Conservation (phyloP, 345 rosid species). For the Crucihimalaya himalaica region DNA sequence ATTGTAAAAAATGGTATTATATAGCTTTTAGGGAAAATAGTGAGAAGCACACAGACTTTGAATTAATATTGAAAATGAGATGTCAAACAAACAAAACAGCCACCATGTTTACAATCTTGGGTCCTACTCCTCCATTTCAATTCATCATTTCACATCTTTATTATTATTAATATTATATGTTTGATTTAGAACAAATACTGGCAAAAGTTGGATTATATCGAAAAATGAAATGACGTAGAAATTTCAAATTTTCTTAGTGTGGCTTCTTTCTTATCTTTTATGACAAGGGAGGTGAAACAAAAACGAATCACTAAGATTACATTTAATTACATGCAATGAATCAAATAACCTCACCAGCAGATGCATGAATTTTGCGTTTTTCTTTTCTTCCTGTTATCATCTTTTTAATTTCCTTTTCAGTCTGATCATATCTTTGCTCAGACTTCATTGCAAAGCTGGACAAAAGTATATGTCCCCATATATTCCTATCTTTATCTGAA, state of each 20-base stretch:
- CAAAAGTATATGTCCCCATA: constrained; percentile 20
- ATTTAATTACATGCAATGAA: constrained; percentile 40
- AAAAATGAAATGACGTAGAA: background rate
- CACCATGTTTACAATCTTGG: constrained; percentile 27
- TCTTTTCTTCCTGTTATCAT: background rate
- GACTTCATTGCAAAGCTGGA: constrained; percentile 19
- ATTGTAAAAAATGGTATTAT: background rate
- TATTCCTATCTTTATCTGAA: constrained; percentile 24
- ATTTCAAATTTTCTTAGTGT: background rate
- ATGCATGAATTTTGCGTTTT: constrained; percentile 24
- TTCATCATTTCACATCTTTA: constrained; percentile 12
- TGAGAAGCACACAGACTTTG: constrained; percentile 38
- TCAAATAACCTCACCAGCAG: constrained; percentile 23
- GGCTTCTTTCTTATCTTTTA: background rate
- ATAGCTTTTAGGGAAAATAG: background rate
- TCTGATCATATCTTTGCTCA: constrained; percentile 30
- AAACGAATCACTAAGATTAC: constrained; percentile 7
- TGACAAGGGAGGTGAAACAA: constrained; percentile 21
- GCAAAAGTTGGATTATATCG: background rate
- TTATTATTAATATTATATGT: background rate
- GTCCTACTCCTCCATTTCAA: constrained; percentile 16
- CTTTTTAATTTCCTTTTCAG: constrained; percentile 12
- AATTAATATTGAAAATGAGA: constrained; percentile 28
- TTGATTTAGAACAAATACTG: background rate
- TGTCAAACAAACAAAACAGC: constrained; percentile 26